Evolutionary conservation across 2,329 filamentous ascomycete species (phyloP).

Genomic region (Metarhizium anisopliae): DNA sequence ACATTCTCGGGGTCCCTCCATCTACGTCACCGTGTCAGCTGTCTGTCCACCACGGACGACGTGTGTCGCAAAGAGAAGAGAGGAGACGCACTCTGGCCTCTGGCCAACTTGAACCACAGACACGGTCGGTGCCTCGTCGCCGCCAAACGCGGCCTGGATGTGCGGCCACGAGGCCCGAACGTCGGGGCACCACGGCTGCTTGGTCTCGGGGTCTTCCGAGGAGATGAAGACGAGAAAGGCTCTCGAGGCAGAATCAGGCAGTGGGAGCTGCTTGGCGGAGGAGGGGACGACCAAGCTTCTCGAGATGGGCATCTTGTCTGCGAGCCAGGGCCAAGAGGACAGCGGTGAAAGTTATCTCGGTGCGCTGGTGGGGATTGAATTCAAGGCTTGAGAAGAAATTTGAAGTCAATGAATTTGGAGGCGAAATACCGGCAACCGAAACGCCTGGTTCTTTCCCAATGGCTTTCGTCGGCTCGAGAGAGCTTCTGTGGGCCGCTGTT

Average conservation of each 20-base stretch:
- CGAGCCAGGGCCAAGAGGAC: neutral
- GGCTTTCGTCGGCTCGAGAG: no score
- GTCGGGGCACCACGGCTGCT: conserved; percentile 30
- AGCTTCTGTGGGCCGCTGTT: no score
- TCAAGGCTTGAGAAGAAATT: no score
- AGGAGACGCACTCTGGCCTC: conserved; percentile 20
- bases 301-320: conserved; percentile 5
- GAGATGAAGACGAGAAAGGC: conserved; percentile 27
- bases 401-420: no score
- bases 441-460: no score
- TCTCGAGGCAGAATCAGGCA: neutral
- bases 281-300: conserved; percentile 1
- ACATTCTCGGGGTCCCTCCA: conserved; percentile 25
- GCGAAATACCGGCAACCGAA: no score
- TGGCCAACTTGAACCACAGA: conserved; percentile 26
- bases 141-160: conserved; percentile 21
- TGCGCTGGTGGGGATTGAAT: no score
- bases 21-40: conserved; percentile 11
- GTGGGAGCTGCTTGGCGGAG: conserved; percentile 3
- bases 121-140: conserved; percentile 14
- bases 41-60: no score
- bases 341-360: no score
- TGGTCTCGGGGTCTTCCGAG: conserved; percentile 23
- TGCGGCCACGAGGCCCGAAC: conserved; percentile 26
- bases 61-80: neutral